A percentile compares a stretch with the other conserved stretches of the same genome.
These are phyloP conservation scores for Pilobolus umbonatus DNA, from an alignment of 192 early-diverging fungal genomes.

Conservation along the genomic window DNA sequence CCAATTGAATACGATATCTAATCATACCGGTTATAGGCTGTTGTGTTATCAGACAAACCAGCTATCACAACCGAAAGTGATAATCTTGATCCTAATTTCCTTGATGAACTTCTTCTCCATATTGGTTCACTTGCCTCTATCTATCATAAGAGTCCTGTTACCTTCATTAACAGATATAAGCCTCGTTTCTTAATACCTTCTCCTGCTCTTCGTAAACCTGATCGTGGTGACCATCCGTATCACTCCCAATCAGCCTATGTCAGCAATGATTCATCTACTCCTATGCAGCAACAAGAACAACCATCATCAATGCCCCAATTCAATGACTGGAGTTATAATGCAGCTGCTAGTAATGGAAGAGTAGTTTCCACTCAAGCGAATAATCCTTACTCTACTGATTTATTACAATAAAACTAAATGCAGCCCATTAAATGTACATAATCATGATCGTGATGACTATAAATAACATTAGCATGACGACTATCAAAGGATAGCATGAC, in stretches of 20 bases:
- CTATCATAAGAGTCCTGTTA: constrained; percentile 86
- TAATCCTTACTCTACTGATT: constrained; percentile 36
- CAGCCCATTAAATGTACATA: too few species aligned
- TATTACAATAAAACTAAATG: constrained; percentile 6
- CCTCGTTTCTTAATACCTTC: constrained; percentile 48
- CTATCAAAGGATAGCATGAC: too few species aligned
- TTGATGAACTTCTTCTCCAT: constrained; percentile 86
- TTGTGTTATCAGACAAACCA: constrained; percentile 91
- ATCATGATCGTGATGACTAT: too few species aligned
- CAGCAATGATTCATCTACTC: background rate
- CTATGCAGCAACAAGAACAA: constrained; percentile 6
- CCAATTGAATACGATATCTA: background rate
- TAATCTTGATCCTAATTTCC: constrained; percentile 75
- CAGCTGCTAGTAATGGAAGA: constrained; percentile 3
- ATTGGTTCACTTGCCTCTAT: constrained; percentile 86
- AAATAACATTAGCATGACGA: too few species aligned
- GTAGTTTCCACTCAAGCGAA: constrained; percentile 24
- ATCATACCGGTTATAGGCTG: constrained; percentile 44
- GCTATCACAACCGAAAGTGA: constrained; percentile 93
- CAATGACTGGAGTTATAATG: constrained; percentile 9
- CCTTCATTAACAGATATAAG: constrained; percentile 73
- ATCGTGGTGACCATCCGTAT: constrained; percentile 10
- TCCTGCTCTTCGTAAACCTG: constrained; percentile 40
- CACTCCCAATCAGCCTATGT: background rate
- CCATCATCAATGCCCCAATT: background rate